Percentiles rank a stretch among this genome's conserved stretches.
Evolutionary conservation across 129 eudicot genomes (phyloP).

Genomic region (Mikania micrantha): DNA sequence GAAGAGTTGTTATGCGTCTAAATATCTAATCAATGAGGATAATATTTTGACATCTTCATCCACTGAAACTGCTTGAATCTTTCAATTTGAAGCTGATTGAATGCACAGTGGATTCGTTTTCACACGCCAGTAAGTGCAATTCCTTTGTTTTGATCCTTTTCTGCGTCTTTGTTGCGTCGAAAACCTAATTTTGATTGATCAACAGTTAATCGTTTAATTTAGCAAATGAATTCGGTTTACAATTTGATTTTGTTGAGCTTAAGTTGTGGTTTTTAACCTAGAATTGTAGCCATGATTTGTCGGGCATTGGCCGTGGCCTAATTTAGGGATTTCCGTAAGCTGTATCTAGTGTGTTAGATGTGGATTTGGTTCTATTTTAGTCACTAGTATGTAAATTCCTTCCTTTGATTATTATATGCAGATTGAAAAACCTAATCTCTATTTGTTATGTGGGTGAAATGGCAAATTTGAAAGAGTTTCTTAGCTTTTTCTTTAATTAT

Average conservation of each 20-base stretch:
- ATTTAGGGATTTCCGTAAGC: conserved; percentile 5
- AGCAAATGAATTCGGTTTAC: neutral
- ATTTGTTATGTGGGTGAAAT: neutral
- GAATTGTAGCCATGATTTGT: neutral
- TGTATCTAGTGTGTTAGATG: neutral
- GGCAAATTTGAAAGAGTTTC: neutral
- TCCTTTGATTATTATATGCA: neutral
- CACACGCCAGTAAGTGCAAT: conserved; percentile 12
- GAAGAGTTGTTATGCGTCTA: neutral
- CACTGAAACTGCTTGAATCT: conserved; percentile 7
- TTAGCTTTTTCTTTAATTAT: neutral
- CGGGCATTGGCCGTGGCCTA: neutral
- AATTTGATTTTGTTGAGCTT: conserved; percentile 2
- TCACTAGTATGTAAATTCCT: neutral
- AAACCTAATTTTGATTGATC: conserved; percentile 11
- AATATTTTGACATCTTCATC: conserved; percentile 4
- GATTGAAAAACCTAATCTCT: neutral
- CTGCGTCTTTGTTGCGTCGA: neutral
- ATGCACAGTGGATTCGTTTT: conserved; percentile 5
- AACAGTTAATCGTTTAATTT: neutral
- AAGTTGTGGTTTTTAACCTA: neutral
- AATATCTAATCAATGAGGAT: neutral
- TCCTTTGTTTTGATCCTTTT: neutral
- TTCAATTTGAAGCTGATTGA: neutral
- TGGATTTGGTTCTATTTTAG: neutral